Conservation (phyloP, 108 stramenopile genomes). For the Stephanodiscus minutulus region DNA sequence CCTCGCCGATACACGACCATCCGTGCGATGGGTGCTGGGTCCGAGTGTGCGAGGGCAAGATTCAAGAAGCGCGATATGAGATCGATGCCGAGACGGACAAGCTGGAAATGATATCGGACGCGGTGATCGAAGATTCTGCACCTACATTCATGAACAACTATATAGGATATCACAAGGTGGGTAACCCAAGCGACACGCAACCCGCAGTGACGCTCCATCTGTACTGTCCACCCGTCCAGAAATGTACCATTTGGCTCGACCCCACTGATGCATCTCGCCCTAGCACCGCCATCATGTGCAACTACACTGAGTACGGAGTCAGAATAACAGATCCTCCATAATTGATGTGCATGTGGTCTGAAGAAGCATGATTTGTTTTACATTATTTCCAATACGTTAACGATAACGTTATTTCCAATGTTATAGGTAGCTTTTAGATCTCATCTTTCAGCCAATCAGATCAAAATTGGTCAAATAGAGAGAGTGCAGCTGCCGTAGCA, state of each 20-base stretch:
- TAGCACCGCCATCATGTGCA: constrained; percentile 34
- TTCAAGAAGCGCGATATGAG: constrained; percentile 68
- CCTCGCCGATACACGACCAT: constrained; percentile 82
- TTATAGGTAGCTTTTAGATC: too few species aligned
- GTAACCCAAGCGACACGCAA: constrained; percentile 45
- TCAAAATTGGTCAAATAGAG: constrained; percentile 67
- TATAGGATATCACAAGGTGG: constrained; percentile 85
- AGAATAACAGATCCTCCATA: constrained; percentile 17
- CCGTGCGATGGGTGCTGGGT: constrained; percentile 91
- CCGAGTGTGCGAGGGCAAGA: constrained; percentile 60
- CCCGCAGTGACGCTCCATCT: constrained; percentile 84
- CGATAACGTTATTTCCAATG: constrained; percentile 83
- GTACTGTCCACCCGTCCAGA: constrained; percentile 82
- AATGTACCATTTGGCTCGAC: constrained; percentile 78
- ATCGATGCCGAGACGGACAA: constrained; percentile 26
- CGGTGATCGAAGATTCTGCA: constrained; percentile 26
- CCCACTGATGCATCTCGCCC: constrained; percentile 26
- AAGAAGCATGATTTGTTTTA: too few species aligned
- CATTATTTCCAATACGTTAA: background rate
- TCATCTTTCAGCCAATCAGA: constrained; percentile 54
- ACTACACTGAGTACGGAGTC: constrained; percentile 49
- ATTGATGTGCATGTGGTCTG: constrained; percentile 33
- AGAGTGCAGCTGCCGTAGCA: constrained; percentile 91
- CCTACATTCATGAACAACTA: constrained; percentile 80
- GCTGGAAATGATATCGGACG: constrained; percentile 37